phyloP scores from a whole-genome alignment of 768 basidiomycete species.

The Filobasidium floriforme region DNA sequence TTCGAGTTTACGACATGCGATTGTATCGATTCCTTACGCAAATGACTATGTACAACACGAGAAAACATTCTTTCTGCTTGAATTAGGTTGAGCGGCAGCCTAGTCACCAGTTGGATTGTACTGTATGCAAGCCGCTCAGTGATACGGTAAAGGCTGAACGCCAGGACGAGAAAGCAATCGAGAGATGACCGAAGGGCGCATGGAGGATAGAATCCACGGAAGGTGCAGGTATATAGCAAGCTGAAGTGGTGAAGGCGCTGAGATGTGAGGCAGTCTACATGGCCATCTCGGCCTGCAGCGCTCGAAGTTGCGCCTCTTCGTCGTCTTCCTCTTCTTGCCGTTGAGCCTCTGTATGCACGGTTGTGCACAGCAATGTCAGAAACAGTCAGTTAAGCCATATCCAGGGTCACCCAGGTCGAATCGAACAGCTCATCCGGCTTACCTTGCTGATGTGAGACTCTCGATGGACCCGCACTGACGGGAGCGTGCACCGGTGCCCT shows the following conservation, averaged over 20 bases:
- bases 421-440: background rate
- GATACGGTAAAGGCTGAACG: too few species aligned
- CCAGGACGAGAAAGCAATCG: too few species aligned
- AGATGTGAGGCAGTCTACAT: conserved; percentile 30
- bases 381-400: background rate
- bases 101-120: too few species aligned
- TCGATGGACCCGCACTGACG: background rate
- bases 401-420: background rate
- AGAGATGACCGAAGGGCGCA: background rate
- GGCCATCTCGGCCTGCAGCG: conserved; percentile 63
- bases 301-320: conserved; percentile 80
- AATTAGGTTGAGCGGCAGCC: too few species aligned
- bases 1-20: too few species aligned
- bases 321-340: conserved; percentile 65
- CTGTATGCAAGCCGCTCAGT: too few species aligned
- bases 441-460: background rate
- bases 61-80: too few species aligned
- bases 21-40: too few species aligned
- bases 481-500: conserved; percentile 67
- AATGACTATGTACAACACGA: too few species aligned
- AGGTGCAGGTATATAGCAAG: background rate
- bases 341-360: conserved; percentile 25
- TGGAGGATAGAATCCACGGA: background rate
- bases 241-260: too few species aligned
- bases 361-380: background rate